phyloP scores from a whole-genome alignment of 2,329 filamentous ascomycete genomes.

The Zalaria sp. region DNA sequence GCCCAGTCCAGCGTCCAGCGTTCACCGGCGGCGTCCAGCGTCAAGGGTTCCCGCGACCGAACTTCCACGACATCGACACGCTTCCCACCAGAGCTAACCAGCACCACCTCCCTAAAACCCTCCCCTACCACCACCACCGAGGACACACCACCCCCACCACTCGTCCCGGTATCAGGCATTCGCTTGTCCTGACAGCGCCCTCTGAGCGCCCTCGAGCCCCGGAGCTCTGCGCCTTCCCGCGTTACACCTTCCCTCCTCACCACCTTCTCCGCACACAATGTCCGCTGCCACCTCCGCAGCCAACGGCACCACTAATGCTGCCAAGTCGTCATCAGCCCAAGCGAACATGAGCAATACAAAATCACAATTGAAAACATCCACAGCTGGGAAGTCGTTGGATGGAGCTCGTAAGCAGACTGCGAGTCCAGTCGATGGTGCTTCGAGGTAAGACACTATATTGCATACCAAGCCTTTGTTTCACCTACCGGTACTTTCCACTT shows the following conservation, averaged over 20 bases:
- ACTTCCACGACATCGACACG: too few relatives aligned
- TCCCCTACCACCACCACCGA: too few relatives aligned
- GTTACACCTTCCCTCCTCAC: neutral
- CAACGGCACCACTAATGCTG: slow-evolving; percentile 11
- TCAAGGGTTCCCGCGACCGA: too few relatives aligned
- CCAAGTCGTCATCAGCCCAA: slow-evolving; percentile 7
- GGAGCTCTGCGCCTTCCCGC: neutral
- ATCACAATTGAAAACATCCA: slow-evolving; percentile 35
- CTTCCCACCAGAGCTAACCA: too few relatives aligned
- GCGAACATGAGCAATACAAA: slow-evolving; percentile 9
- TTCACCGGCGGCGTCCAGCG: too few relatives aligned
- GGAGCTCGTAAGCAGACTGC: slow-evolving; percentile 39
- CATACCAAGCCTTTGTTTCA: slow-evolving; percentile 4
- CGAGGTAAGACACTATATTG: slow-evolving; percentile 32
- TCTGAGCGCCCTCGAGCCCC: slow-evolving; percentile 7
- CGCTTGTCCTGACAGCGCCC: slow-evolving; percentile 22
- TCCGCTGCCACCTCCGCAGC: slow-evolving; percentile 12
- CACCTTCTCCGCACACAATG: slow-evolving; percentile 7
- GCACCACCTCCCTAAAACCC: too few relatives aligned
- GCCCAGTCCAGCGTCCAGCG: too few relatives aligned
- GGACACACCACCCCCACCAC: too few relatives aligned
- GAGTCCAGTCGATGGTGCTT: slow-evolving; percentile 39
- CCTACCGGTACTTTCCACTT: neutral
- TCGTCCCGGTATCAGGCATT: slow-evolving; percentile 5
- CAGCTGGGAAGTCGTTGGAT: slow-evolving; percentile 36